Evolutionary conservation across 257 asterid species (phyloP).

Genomic region (Solanum bulbocastanum): DNA sequence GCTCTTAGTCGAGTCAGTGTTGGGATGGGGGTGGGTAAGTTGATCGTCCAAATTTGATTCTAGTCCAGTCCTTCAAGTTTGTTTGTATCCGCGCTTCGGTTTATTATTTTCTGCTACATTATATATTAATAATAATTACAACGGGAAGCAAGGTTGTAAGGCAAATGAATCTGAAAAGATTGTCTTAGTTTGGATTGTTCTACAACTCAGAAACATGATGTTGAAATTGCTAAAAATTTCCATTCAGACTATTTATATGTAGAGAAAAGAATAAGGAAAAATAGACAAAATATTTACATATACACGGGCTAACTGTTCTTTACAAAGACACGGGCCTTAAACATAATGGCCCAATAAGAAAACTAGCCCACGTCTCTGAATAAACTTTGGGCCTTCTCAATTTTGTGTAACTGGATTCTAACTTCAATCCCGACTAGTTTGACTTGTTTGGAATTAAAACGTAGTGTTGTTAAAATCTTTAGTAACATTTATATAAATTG

Average conservation of each 20-base stretch:
- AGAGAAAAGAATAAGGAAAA: neutral
- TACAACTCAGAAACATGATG: neutral
- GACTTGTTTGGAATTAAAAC: neutral
- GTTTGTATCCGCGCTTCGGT: neutral
- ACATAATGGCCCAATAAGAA: neutral
- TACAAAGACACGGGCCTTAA: neutral
- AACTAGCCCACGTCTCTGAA: neutral
- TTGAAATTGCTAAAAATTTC: neutral
- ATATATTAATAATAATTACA: neutral
- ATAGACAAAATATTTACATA: neutral
- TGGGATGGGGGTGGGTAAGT: neutral
- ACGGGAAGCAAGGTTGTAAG: neutral
- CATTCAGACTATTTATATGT: neutral
- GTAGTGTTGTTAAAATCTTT: neutral
- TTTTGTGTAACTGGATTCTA: neutral
- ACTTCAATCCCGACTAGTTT: neutral
- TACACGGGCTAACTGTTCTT: neutral
- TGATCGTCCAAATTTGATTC: neutral
- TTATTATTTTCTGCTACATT: neutral
- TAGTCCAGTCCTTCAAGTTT: neutral
- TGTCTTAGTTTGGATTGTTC: neutral
- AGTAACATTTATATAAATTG: no score
- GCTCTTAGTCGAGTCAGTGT: neutral
- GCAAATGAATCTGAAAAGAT: neutral
- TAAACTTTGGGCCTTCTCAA: neutral